phyloP scores from a whole-genome alignment of 805 yeast genomes.

The Saccharomycopsis schoenii region DNA sequence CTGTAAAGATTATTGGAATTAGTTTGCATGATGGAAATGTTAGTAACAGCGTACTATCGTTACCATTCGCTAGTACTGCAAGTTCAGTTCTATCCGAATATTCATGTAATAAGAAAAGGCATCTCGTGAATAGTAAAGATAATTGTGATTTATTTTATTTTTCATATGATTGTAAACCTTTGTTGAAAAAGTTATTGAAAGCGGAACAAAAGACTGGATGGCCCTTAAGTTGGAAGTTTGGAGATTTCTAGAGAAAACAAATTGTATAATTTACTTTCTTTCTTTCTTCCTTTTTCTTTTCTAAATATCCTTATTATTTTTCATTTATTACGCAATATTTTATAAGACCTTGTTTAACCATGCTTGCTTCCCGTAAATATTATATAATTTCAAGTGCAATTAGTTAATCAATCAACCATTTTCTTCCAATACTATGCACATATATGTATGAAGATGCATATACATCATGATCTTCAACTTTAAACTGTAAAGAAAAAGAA shows the following conservation, averaged over 20 bases:
- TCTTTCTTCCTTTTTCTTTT: neutral
- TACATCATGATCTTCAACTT: too few relatives aligned
- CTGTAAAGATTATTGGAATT: conserved; percentile 10
- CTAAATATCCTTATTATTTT: neutral
- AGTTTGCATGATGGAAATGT: conserved; percentile 3
- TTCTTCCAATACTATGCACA: too few relatives aligned
- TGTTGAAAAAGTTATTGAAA: conserved; percentile 11
- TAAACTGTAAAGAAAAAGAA: too few relatives aligned
- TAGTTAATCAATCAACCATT: too few relatives aligned
- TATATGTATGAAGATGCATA: too few relatives aligned
- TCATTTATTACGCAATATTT: too few relatives aligned
- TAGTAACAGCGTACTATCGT: conserved; percentile 1
- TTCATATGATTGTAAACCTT: conserved; percentile 9
- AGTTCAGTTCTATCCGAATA: conserved; percentile 12
- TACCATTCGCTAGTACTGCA: conserved; percentile 10
- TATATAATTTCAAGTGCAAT: too few relatives aligned
- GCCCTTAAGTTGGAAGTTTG: conserved; percentile 17
- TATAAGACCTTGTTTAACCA: too few relatives aligned
- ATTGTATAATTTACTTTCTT: neutral
- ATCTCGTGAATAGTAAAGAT: neutral
- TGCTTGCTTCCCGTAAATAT: too few relatives aligned
- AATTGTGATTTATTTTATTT: neutral
- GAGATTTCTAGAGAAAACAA: conserved; percentile 8
- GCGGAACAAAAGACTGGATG: conserved; percentile 9
- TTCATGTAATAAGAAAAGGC: neutral